Evolutionary conservation across 345 rosid genomes (phyloP), one percentile per base, ranked within the genome.

Genomic region (Populus simonii): DNA sequence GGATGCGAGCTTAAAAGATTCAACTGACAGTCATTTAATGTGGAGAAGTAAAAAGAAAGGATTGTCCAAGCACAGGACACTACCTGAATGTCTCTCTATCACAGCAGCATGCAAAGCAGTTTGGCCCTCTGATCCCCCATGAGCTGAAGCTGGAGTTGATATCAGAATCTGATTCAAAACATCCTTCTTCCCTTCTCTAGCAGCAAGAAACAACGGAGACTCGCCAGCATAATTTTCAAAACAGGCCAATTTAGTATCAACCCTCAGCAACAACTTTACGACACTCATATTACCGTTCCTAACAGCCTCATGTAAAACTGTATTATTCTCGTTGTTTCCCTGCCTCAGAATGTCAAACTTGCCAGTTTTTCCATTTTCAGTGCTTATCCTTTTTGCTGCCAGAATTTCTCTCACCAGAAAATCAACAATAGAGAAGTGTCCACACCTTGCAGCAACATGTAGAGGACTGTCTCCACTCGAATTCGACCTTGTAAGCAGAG

Each of bases 391-490:
- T 51, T 51, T 5, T 51, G 57, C 57, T 1, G 57, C 18, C 6
- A 51, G 17, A 61, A 61, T 3, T 22, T 61, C 66, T 61, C 9
- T 23, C 10, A 61, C 66, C 66, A 77, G 53, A 55, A 83, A 83
- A 22, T 66, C 65, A 18, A 83, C 74, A 47, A 4, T 47, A 7
- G 80, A 45, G 20, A 75, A 18, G 63, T 82, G 75, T 3, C 86
- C 83, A 3, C 62, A 72, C 47, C 55, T 47, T 53, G 79, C 75
- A 4, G 81, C 81, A 47, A 83, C 74, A 53, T 83, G 86, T 18
- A 77, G 74, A 23, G 80, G 66, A 15, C 81, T 77, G 62, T 83
- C 86, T 51, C 65, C 81, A 22, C 80, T 76, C 38, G 68, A 38
- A 72, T 80, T 83, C 39, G 63, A 2, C 78, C 23, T 55, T 36